Evolutionary conservation across 768 basidiomycete species (phyloP).

Genomic region (Coprinopsis strossmayeri): DNA sequence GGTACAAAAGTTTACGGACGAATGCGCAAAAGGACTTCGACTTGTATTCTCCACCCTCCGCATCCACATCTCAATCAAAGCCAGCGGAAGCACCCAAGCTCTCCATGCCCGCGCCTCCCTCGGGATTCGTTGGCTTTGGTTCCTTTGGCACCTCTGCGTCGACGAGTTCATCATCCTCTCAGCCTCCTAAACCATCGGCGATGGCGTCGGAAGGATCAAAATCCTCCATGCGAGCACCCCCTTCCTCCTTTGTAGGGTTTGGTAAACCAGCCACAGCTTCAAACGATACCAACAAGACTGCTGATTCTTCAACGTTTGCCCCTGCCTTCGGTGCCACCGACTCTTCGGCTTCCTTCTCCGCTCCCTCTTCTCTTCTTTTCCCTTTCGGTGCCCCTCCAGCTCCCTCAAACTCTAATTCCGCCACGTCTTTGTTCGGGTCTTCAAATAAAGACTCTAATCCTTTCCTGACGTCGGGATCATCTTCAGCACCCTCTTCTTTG

Average conservation of each 20-base stretch:
- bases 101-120: conserved; percentile 31
- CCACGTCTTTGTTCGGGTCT: not conserved
- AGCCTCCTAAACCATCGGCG: too few species aligned
- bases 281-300: not conserved
- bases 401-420: too few species aligned
- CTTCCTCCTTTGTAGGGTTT: conserved; percentile 10
- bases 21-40: conserved; percentile 55
- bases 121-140: conserved; percentile 16
- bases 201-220: not conserved
- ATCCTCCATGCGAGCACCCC: conserved; percentile 15
- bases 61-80: not conserved
- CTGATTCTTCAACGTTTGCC: not conserved
- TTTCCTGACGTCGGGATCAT: not conserved
- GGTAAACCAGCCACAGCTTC: not conserved
- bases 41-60: not conserved
- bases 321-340: too few species aligned
- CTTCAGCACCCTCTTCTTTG: conserved; percentile 5
- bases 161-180: too few species aligned
- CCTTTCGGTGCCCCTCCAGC: too few species aligned
- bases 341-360: not conserved
- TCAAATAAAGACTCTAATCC: not conserved
- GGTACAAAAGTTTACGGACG: conserved; percentile 51
- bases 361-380: too few species aligned
- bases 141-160: not conserved
- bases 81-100: not conserved